Percentiles rank a stretch among this genome's conserved stretches.
Conservation (phyloP, 1,284 basidiomycete species). For the Tilletiaria anomala region DNA sequence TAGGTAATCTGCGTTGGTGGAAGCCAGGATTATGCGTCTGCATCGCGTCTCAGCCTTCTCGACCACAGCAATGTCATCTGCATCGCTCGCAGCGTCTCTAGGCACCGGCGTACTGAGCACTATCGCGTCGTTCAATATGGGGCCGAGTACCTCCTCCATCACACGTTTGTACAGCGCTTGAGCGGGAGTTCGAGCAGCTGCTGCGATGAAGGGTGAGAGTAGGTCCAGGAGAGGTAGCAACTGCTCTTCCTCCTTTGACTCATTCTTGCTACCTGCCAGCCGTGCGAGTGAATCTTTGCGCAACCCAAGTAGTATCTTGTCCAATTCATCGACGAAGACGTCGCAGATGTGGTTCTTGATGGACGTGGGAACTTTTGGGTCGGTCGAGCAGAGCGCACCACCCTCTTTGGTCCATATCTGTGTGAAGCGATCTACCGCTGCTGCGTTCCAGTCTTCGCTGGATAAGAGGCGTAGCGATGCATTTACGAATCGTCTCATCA, state of each 20-base stretch:
- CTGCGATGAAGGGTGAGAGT: background rate
- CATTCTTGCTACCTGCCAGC: no score
- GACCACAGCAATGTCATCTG: background rate
- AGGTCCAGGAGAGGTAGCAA: background rate
- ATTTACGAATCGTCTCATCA: background rate
- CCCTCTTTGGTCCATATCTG: background rate
- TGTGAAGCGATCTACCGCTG: background rate
- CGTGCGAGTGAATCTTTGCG: no score
- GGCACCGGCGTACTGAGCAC: background rate
- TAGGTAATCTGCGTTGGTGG: background rate
- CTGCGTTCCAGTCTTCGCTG: background rate
- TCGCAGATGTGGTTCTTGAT: background rate
- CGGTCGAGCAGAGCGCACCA: background rate
- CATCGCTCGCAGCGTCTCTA: background rate
- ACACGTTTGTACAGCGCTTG: background rate
- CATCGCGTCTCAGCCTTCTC: background rate
- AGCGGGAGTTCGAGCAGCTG: background rate
- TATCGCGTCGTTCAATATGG: background rate
- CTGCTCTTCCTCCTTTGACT: no score
- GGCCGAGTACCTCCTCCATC: background rate
- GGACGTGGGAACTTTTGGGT: background rate
- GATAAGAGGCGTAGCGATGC: background rate
- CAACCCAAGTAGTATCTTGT: background rate
- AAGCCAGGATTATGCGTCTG: background rate
- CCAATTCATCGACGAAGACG: background rate